phyloP scores from a whole-genome alignment of 83 land plant species.

The Picea mariana region DNA sequence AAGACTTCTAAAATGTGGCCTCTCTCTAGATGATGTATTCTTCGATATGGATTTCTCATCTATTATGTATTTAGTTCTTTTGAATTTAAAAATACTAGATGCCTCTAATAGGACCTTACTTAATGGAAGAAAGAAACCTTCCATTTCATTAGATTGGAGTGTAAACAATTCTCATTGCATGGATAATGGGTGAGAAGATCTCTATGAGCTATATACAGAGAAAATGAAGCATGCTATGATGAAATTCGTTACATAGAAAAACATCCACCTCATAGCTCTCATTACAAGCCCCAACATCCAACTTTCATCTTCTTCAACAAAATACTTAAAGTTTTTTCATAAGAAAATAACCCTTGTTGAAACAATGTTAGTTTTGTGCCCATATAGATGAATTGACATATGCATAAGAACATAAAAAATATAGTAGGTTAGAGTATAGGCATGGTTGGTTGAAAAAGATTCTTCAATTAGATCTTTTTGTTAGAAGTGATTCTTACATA shows the following conservation, averaged over 20 bases:
- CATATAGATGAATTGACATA: not conserved
- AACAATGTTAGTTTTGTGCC: not conserved
- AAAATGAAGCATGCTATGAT: constrained; percentile 13
- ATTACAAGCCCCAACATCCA: constrained; percentile 4
- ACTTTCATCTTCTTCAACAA: not conserved
- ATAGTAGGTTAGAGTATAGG: not conserved
- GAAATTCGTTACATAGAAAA: constrained; percentile 3
- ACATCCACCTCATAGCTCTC: not conserved
- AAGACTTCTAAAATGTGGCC: constrained; percentile 3
- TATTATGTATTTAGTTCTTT: not conserved
- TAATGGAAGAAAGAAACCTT: not conserved
- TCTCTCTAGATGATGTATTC: not conserved
- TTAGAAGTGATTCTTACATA: not conserved
- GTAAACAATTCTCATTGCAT: not conserved
- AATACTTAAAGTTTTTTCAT: not conserved
- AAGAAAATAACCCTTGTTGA: not conserved
- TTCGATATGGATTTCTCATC: not conserved
- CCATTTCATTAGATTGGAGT: not conserved
- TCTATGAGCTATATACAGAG: constrained; percentile 6
- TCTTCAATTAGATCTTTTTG: not conserved
- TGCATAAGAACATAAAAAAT: constrained; percentile 1
- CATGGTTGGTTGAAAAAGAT: constrained; percentile 11
- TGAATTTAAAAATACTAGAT: constrained; percentile 1
- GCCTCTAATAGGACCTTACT: not conserved
- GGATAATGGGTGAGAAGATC: constrained; percentile 10